Evolutionary conservation across 164 flowering plant species (phyloP).

Genomic region (Warburgia ugandensis): DNA sequence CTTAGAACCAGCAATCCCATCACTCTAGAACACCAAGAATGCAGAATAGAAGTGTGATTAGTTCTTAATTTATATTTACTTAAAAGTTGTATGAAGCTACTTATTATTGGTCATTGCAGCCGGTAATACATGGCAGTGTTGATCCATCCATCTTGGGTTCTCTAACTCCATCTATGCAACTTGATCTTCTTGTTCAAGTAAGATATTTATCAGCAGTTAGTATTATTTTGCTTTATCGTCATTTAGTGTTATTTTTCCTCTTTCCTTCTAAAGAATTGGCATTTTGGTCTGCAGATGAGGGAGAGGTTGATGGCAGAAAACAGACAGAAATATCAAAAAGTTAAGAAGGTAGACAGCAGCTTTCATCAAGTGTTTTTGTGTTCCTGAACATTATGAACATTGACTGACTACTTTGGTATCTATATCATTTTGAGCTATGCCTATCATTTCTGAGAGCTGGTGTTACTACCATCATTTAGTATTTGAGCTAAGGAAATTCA

Average conservation of each 20-base stretch:
- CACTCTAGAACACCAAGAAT: too few relatives aligned
- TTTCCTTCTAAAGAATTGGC: background rate
- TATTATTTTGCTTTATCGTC: background rate
- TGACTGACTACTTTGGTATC: too few relatives aligned
- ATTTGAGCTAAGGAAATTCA: too few relatives aligned
- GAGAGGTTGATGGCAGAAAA: conserved; percentile 96
- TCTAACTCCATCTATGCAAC: conserved; percentile 94
- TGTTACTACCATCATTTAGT: too few relatives aligned
- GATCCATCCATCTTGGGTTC: conserved; percentile 88
- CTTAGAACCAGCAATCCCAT: too few relatives aligned
- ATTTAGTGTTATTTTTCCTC: background rate
- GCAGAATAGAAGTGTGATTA: too few relatives aligned
- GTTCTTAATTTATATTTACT: background rate
- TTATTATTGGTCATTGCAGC: conserved; percentile 39
- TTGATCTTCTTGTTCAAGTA: conserved; percentile 96
- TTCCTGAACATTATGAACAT: too few relatives aligned
- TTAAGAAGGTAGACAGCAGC: conserved; percentile 67
- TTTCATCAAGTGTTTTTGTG: background rate
- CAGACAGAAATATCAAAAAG: conserved; percentile 88
- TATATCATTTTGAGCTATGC: too few relatives aligned
- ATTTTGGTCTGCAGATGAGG: conserved; percentile 52
- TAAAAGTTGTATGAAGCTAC: background rate
- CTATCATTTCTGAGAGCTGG: too few relatives aligned
- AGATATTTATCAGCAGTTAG: background rate
- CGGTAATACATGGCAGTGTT: conserved; percentile 51